A percentile compares a stretch with the other conserved stretches of the same genome.
phyloP scores from a whole-genome alignment of 2,329 filamentous ascomycete species.

The Chaetomiaceae sp. region DNA sequence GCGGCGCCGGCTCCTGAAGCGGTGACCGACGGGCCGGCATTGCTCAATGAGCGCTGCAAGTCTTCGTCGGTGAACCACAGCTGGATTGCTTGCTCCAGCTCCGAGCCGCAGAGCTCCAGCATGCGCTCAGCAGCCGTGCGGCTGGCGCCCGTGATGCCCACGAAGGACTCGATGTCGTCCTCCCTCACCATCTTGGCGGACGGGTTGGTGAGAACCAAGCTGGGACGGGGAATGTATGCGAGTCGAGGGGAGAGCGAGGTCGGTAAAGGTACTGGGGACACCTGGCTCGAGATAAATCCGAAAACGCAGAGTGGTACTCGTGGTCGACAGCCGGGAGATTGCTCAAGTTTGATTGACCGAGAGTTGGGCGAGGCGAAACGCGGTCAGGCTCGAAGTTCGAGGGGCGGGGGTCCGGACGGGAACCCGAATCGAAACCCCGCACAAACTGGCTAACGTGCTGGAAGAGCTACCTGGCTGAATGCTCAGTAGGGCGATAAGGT shows the following conservation, averaged over 20 bases:
- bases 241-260: no score
- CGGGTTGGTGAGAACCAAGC: neutral
- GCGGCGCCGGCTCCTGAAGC: conserved; percentile 20
- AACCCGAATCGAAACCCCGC: neutral
- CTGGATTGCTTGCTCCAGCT: conserved; percentile 80
- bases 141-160: conserved; percentile 72
- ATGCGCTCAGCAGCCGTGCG: conserved; percentile 75
- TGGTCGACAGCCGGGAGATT: neutral
- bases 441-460: neutral
- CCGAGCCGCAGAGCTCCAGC: conserved; percentile 76
- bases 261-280: no score
- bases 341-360: neutral
- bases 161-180: conserved; percentile 67
- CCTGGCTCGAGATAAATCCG: no score
- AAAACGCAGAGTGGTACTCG: neutral
- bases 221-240: neutral
- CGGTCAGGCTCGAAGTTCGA: neutral
- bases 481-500: neutral
- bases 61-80: conserved; percentile 89
- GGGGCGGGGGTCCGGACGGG: neutral
- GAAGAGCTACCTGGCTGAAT: neutral
- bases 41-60: conserved; percentile 47
- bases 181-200: conserved; percentile 57
- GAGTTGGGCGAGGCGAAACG: conserved; percentile 6
- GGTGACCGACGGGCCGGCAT: conserved; percentile 35